phyloP scores from a whole-genome alignment of 1,284 basidiomycete genomes.

The Ganoderma multipileum region DNA sequence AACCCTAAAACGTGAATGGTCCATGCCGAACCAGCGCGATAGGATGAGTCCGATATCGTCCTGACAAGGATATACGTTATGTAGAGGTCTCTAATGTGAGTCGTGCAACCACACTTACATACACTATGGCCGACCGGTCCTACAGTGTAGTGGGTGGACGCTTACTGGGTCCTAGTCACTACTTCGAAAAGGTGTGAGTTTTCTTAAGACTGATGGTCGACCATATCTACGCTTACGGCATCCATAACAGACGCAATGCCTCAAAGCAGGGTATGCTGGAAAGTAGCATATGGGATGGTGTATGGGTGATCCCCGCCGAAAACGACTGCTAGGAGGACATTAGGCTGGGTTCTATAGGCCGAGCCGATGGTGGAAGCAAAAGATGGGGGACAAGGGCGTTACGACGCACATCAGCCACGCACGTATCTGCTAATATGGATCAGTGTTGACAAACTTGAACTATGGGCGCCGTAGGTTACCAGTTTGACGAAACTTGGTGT shows the following conservation, averaged over 20 bases:
- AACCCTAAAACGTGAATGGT: background rate
- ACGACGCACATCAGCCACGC: no score
- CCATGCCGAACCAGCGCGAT: background rate
- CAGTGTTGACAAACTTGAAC: no score
- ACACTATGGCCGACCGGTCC: background rate
- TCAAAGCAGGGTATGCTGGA: background rate
- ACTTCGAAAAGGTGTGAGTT: background rate
- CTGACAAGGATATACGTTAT: background rate
- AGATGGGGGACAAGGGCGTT: no score
- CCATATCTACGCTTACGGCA: background rate
- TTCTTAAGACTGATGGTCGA: background rate
- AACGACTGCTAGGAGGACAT: no score
- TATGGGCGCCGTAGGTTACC: no score
- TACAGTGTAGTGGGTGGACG: background rate
- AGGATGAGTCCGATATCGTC: background rate
- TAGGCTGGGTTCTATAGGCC: no score
- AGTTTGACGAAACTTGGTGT: no score
- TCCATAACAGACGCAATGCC: background rate
- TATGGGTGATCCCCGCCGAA: background rate
- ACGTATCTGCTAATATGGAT: no score
- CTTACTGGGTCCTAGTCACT: background rate
- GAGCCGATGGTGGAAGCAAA: no score
- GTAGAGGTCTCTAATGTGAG: background rate
- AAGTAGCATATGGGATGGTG: background rate
- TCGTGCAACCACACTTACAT: background rate